Percentiles rank a stretch among this genome's conserved stretches.
Evolutionary conservation across 768 basidiomycete genomes (phyloP).

Genomic region (Sporobolomyces roseus): DNA sequence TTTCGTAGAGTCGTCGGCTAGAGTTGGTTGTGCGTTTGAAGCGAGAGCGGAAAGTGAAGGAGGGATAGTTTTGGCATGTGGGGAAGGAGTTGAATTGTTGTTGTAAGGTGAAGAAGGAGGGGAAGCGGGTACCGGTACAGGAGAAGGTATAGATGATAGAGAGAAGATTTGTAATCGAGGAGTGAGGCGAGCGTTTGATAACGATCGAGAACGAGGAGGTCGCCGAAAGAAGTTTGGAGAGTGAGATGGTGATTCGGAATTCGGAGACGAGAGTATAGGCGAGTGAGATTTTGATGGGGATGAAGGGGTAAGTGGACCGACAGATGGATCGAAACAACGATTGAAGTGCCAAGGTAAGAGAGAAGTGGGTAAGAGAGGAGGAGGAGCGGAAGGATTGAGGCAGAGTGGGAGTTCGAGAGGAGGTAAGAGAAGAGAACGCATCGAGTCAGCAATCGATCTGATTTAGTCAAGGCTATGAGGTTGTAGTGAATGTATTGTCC

Average conservation of each 20-base stretch:
- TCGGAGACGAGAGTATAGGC: neutral
- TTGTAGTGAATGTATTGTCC: no score
- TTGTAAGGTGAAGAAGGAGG: slow-evolving; percentile 9
- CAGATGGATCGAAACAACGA: slow-evolving; percentile 27
- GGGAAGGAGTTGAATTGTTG: slow-evolving; percentile 2
- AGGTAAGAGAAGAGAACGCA: slow-evolving; percentile 19
- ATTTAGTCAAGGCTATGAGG: neutral
- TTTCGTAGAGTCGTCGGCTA: slow-evolving; percentile 85
- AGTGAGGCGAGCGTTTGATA: neutral
- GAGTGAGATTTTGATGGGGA: neutral
- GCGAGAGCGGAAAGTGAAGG: neutral
- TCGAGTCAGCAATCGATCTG: slow-evolving; percentile 17
- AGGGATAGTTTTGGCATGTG: neutral
- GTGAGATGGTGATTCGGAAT: neutral
- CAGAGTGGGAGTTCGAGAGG: slow-evolving; percentile 34
- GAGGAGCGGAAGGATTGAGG: slow-evolving; percentile 27
- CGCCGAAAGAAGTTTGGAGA: slow-evolving; percentile 2
- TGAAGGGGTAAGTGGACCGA: slow-evolving; percentile 35
- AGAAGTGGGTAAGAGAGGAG: no score
- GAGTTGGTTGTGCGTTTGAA: neutral
- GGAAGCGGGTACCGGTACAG: slow-evolving; percentile 1
- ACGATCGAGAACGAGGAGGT: slow-evolving; percentile 15
- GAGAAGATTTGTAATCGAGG: neutral
- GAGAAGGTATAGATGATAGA: neutral
- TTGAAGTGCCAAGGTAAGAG: slow-evolving; percentile 22